phyloP scores from a whole-genome alignment of 345 rosid species.

The Erodium maritimum region DNA sequence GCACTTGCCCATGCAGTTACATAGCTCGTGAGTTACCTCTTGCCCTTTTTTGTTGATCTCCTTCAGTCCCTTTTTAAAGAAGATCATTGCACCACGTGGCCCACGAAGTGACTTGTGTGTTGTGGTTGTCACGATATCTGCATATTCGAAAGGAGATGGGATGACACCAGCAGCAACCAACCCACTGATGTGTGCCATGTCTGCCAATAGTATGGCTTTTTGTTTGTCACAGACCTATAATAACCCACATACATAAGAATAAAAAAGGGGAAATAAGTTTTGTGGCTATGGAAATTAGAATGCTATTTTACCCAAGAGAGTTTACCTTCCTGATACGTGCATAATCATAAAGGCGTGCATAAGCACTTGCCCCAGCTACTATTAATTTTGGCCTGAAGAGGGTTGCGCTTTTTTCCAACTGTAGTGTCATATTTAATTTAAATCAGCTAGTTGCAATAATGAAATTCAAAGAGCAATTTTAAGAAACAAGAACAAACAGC shows the following conservation, averaged over 20 bases:
- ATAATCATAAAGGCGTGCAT: conserved; percentile 89
- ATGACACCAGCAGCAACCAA: conserved; percentile 92
- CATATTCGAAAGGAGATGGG: conserved; percentile 94
- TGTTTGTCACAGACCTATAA: conserved; percentile 93
- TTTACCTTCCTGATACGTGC: conserved; percentile 82
- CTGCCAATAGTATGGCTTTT: conserved; percentile 75
- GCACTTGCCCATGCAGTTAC: too few species aligned
- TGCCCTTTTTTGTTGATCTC: conserved; percentile 76
- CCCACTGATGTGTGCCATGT: conserved; percentile 98
- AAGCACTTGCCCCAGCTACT: conserved; percentile 97
- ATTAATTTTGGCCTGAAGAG: conserved; percentile 92
- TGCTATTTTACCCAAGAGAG: conserved; percentile 1
- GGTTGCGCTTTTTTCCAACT: conserved; percentile 74
- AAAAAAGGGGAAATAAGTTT: neutral
- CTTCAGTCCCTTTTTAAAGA: conserved; percentile 86
- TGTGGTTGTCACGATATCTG: conserved; percentile 90
- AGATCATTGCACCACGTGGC: conserved; percentile 97
- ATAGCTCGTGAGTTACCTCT: conserved; percentile 42
- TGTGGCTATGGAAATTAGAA: neutral
- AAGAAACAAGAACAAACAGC: neutral
- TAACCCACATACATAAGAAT: conserved; percentile 1
- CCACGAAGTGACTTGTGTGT: conserved; percentile 98
- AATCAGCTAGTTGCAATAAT: conserved; percentile 8
- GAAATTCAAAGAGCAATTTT: neutral
- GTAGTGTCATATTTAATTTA: conserved; percentile 11